Evolutionary conservation across 768 basidiomycete species (phyloP).

Genomic region (Lactarius akahatsu): DNA sequence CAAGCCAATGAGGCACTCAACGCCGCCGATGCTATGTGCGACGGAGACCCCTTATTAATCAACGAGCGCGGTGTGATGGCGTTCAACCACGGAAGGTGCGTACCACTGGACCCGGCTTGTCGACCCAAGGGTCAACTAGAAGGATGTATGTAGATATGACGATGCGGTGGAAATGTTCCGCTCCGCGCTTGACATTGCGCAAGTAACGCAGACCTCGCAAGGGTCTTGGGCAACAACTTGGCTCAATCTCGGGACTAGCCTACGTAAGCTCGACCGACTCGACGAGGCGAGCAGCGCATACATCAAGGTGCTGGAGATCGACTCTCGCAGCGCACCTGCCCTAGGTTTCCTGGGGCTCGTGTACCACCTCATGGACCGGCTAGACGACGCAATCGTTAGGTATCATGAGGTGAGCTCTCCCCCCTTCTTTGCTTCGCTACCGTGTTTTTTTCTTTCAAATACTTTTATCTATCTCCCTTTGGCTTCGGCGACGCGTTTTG

Average conservation of each 20-base stretch:
- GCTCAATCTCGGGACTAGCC: constrained; percentile 89
- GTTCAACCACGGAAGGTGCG: constrained; percentile 81
- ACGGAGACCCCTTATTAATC: constrained; percentile 82
- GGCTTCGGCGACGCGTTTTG: background rate
- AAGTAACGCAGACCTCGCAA: constrained; percentile 82
- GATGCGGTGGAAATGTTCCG: constrained; percentile 70
- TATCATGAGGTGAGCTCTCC: constrained; percentile 78
- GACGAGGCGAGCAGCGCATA: constrained; percentile 75
- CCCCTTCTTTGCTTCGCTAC: background rate
- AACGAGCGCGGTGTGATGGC: constrained; percentile 95
- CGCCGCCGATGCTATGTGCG: constrained; percentile 78
- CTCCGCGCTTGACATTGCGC: constrained; percentile 74
- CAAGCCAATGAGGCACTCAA: constrained; percentile 88
- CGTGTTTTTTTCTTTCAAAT: background rate
- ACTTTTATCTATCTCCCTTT: constrained; percentile 7
- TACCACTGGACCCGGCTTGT: constrained; percentile 10
- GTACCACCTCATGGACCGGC: constrained; percentile 67
- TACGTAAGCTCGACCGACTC: constrained; percentile 62
- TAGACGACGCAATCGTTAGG: constrained; percentile 79
- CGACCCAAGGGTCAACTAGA: background rate
- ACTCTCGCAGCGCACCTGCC: constrained; percentile 79
- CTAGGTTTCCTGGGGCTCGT: constrained; percentile 90
- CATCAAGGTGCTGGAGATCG: constrained; percentile 77
- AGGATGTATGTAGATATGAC: constrained; percentile 55
- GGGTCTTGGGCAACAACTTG: constrained; percentile 87